Conservation (phyloP, 345 rosid genomes). For the Eucalyptus globulus region DNA sequence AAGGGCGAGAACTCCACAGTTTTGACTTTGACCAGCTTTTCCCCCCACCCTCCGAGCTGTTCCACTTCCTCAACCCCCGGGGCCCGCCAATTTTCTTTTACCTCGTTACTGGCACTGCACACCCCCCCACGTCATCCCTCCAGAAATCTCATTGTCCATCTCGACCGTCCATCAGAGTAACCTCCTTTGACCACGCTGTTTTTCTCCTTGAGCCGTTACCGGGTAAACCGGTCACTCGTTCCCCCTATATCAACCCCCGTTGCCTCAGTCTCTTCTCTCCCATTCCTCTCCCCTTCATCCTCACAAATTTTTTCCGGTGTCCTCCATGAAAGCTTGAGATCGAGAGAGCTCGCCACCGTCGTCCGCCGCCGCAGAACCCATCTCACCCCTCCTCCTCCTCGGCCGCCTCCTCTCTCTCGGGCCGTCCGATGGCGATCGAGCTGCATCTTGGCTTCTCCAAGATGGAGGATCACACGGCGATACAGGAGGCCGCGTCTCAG, state of each 20-base stretch:
- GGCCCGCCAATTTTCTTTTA: neutral
- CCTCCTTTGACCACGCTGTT: conserved; percentile 17
- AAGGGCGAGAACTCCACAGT: neutral
- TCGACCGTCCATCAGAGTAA: conserved; percentile 21
- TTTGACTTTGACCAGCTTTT: neutral
- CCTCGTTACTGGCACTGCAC: neutral
- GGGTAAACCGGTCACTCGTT: conserved; percentile 31
- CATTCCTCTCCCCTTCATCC: neutral
- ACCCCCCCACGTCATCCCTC: neutral
- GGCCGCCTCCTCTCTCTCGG: neutral
- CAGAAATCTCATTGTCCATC: conserved; percentile 14
- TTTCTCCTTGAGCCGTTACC: conserved; percentile 1
- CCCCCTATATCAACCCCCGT: conserved; percentile 25
- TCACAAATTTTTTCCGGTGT: neutral
- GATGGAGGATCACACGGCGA: conserved; percentile 66
- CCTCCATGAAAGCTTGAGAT: neutral
- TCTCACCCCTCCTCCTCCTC: neutral
- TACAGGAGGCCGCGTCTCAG: conserved; percentile 79
- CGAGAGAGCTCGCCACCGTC: neutral
- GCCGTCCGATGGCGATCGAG: conserved; percentile 47
- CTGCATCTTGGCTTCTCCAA: conserved; percentile 36
- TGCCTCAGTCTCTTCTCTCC: neutral
- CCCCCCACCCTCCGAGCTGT: neutral
- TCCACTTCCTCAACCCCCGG: neutral
- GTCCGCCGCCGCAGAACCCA: neutral